Base-by-base conservation (phyloP, 148 eudicot genomes). In the Camellia lanceoleosa region DNA sequence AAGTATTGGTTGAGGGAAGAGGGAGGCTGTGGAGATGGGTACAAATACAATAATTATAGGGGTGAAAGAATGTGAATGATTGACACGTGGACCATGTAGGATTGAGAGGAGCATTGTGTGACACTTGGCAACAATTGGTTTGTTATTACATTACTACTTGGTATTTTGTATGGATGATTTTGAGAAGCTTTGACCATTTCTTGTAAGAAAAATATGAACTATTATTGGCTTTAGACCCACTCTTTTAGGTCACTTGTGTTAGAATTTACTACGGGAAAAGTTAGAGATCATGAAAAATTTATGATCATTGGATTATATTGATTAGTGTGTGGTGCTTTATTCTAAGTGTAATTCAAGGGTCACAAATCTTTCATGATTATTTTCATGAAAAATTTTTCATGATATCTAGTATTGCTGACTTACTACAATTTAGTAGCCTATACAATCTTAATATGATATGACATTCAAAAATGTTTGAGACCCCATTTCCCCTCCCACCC, bases 21-120 rank as follows among this genome's bases (percentile, higher is more conserved):
- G 54, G 16, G 59, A 63, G 46, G 44, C 3, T 5, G 68, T 20
- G 65, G 65, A 59, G 5, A 49, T 46, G 74, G 15, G 74, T 30
- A 1, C 38, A 30, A 30, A 7, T 18, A 64, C 6, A 38, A 77
- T 46, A 77, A 49, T 30, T 30, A 77, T 65, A 77, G 80, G 62
- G 65, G 62, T 8, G 49, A 5, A 77, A 52, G 58, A 5, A 43
- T 18, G 23, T 64, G 61, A 15, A 30, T 47, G 47, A 51, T 77
- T 65, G 71, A 65, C 72, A 77, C 3, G 41, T 77, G 79, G 80
- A 44, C 44, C 43, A 64, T 38, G n/a, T 16, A 8, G 72, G 38
- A 51, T 15, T 67, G 14, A 16, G 7, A 19, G 3, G 16, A 77
- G 30, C 42, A 15, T 0, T 63, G 58, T 18, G 11, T 47, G 70